Percentiles rank a stretch among this genome's conserved stretches.
Evolutionary conservation across 139 green algal genomes (phyloP).

Genomic region (Diplosphaera chodatii): DNA sequence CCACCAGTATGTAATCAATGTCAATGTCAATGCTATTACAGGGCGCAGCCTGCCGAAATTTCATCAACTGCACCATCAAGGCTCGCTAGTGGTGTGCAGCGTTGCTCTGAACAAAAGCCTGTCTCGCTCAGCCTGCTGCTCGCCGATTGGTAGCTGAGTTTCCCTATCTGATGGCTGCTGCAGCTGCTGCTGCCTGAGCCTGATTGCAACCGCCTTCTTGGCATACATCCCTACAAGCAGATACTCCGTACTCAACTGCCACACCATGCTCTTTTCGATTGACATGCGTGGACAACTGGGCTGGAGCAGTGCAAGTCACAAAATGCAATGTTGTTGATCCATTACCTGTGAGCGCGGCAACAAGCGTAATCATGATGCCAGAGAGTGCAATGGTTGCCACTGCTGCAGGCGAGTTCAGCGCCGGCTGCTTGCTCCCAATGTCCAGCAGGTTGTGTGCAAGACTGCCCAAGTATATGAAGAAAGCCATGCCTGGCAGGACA

Average conservation of each 20-base stretch:
- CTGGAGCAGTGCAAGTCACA: too few relatives aligned
- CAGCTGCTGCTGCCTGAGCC: not conserved
- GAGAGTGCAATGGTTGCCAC: not conserved
- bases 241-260: too few relatives aligned
- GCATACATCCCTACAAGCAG: not conserved
- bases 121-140: not conserved
- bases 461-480: not conserved
- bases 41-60: too few relatives aligned
- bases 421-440: not conserved
- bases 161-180: not conserved
- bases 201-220: not conserved
- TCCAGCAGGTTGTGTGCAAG: not conserved
- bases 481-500: not conserved
- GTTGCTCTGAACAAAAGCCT: not conserved
- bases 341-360: not conserved
- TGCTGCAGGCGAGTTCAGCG: not conserved
- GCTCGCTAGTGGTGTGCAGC: too few relatives aligned
- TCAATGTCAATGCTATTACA: too few relatives aligned
- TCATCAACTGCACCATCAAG: too few relatives aligned
- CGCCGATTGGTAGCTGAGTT: not conserved
- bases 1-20: too few relatives aligned
- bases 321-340: too few relatives aligned
- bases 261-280: too few relatives aligned
- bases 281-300: too few relatives aligned
- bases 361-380: not conserved